phyloP scores from a whole-genome alignment of 352 stramenopile species.

The Aphanomyces invadans region DNA sequence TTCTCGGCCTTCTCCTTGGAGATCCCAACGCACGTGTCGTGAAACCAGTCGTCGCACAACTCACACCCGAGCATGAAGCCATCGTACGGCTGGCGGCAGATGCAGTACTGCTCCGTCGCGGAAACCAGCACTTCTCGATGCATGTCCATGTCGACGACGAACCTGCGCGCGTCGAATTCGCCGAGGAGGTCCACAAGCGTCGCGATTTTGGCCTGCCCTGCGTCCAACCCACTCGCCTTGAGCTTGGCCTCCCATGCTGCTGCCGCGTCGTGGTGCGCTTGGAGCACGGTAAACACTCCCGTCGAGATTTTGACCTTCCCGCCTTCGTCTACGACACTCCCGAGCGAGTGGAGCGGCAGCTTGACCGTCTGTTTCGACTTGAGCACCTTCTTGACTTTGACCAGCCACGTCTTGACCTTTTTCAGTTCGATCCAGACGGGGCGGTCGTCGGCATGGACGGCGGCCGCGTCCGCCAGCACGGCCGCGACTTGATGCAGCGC shows the following conservation, averaged over 20 bases:
- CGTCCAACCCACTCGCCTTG: constrained; percentile 65
- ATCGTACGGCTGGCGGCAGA: constrained; percentile 86
- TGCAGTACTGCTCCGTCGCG: constrained; percentile 86
- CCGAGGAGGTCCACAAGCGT: constrained; percentile 59
- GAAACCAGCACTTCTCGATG: constrained; percentile 85
- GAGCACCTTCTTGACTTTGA: constrained; percentile 77
- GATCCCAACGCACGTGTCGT: constrained; percentile 85
- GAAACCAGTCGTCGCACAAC: constrained; percentile 85
- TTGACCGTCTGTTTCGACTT: constrained; percentile 67
- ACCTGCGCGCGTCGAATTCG: constrained; percentile 66
- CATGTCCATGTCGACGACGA: constrained; percentile 83
- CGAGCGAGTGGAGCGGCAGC: constrained; percentile 49
- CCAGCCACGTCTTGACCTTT: constrained; percentile 70
- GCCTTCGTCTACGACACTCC: constrained; percentile 70
- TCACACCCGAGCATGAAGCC: constrained; percentile 87
- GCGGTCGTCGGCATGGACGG: constrained; percentile 15
- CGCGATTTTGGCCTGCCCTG: constrained; percentile 63
- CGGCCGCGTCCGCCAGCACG: background rate
- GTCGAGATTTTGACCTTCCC: constrained; percentile 69
- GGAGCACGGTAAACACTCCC: constrained; percentile 64
- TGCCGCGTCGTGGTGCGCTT: constrained; percentile 71
- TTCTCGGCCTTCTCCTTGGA: constrained; percentile 91
- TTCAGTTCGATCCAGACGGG: constrained; percentile 74
- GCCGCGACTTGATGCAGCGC: background rate
- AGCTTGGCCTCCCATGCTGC: constrained; percentile 75